These are phyloP conservation scores for Yamadazyma conglobata DNA, from an alignment of 1,139 yeast genomes.

Conservation along the genomic window DNA sequence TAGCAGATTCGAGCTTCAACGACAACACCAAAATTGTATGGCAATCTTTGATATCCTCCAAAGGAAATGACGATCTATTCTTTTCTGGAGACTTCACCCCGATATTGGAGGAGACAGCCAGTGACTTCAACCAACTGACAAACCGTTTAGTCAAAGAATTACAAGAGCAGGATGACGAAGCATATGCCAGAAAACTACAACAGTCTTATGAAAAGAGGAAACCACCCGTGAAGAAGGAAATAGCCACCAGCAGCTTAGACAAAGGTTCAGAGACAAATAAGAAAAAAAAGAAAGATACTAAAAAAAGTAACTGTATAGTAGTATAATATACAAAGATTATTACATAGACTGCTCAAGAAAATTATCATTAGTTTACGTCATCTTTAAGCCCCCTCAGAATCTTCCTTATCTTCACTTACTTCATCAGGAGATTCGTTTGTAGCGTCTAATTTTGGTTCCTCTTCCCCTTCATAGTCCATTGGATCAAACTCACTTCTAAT, in stretches of 20 bases:
- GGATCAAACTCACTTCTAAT: slow-evolving; percentile 73
- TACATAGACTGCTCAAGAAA: slow-evolving; percentile 9
- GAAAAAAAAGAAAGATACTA: slow-evolving; percentile 14
- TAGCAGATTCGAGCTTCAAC: slow-evolving; percentile 68
- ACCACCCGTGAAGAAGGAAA: slow-evolving; percentile 14
- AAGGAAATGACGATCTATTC: slow-evolving; percentile 65
- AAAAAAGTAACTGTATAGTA: slow-evolving; percentile 19
- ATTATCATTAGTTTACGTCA: too few relatives aligned
- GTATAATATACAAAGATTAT: slow-evolving; percentile 14
- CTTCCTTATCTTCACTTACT: slow-evolving; percentile 19
- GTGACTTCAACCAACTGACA: too few relatives aligned
- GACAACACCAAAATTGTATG: slow-evolving; percentile 56
- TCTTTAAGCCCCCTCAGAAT: slow-evolving; percentile 20
- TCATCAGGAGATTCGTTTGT: slow-evolving; percentile 13
- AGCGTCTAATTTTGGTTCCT: slow-evolving; percentile 36
- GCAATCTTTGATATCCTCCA: slow-evolving; percentile 67
- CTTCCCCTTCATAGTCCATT: slow-evolving; percentile 61
- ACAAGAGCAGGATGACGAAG: slow-evolving; percentile 62
- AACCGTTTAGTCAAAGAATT: slow-evolving; percentile 43
- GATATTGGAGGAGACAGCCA: slow-evolving; percentile 25
- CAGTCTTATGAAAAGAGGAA: slow-evolving; percentile 9
- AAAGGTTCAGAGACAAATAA: slow-evolving; percentile 10
- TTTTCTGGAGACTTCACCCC: slow-evolving; percentile 60
- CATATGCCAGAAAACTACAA: slow-evolving; percentile 49
- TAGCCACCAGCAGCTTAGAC: slow-evolving; percentile 2